phyloP scores from a whole-genome alignment of 2,329 filamentous ascomycete genomes.

The Gyromitra esculenta region DNA sequence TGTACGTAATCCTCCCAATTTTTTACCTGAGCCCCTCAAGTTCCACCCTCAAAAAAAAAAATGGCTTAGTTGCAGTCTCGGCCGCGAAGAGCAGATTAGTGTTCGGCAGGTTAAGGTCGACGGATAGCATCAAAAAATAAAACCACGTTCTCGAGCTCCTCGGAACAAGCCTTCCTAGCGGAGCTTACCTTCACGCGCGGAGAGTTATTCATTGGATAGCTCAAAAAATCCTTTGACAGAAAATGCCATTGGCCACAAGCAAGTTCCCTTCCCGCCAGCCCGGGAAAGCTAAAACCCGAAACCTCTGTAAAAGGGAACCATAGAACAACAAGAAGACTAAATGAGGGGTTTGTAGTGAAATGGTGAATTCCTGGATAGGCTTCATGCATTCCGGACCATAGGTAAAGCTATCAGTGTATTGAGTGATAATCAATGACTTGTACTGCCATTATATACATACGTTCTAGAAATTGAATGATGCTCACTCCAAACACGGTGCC shows the following conservation, averaged over 20 bases:
- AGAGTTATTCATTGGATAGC: not conserved
- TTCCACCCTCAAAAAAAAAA: not conserved
- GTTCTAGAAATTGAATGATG: not conserved
- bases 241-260: not conserved
- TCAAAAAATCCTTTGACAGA: not conserved
- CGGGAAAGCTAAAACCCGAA: not conserved
- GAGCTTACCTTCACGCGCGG: not conserved
- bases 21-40: not conserved
- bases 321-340: not conserved
- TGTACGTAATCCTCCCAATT: slow-evolving; percentile 3
- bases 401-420: not conserved
- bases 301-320: not conserved
- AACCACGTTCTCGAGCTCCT: not conserved
- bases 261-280: not conserved
- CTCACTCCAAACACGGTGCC: not conserved
- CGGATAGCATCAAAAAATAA: not conserved
- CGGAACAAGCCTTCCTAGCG: not conserved
- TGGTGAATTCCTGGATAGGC: not conserved
- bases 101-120: not conserved
- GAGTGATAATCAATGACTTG: not conserved
- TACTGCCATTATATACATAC: not conserved
- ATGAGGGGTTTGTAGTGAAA: not conserved
- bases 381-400: not conserved
- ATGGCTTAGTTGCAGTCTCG: not conserved
- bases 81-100: not conserved